phyloP scores from a whole-genome alignment of 305 asterid species.

The Salvia sclarea region DNA sequence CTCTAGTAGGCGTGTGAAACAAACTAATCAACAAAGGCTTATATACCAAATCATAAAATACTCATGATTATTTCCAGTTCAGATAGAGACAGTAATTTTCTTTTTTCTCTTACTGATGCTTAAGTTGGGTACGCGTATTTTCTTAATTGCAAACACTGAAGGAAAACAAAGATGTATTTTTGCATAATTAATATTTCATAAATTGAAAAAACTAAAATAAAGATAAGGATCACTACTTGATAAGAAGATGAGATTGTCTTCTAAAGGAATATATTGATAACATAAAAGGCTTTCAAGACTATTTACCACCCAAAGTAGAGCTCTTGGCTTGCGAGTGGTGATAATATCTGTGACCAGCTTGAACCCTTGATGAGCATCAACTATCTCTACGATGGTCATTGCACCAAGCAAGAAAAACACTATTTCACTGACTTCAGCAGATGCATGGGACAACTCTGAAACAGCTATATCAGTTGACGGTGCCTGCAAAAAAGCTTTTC shows the following conservation, averaged over 20 bases:
- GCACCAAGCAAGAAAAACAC: conserved; percentile 97
- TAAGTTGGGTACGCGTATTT: background rate
- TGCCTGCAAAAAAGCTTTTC: conserved; percentile 58
- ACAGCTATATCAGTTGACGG: conserved; percentile 92
- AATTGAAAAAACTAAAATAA: conserved; percentile 14
- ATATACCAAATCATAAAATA: background rate
- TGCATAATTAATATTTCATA: background rate
- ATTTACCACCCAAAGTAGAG: conserved; percentile 99
- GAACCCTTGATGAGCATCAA: conserved; percentile 99
- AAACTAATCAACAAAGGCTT: background rate
- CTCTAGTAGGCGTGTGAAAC: background rate
- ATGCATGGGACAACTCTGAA: conserved; percentile 91
- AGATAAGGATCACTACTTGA: background rate
- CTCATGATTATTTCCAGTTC: background rate
- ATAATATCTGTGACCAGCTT: conserved; percentile 92
- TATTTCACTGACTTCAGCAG: conserved; percentile 95
- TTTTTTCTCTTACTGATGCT: background rate
- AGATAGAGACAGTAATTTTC: background rate
- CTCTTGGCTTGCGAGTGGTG: conserved; percentile 88
- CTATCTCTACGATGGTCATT: conserved; percentile 96
- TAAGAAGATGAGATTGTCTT: conserved; percentile 6
- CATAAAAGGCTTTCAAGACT: conserved; percentile 26
- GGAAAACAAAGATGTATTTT: background rate
- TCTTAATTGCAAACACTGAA: background rate
- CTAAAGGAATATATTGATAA: background rate